phyloP scores from a whole-genome alignment of 1,139 yeast species.

The Trichomonascaceae sp. region DNA sequence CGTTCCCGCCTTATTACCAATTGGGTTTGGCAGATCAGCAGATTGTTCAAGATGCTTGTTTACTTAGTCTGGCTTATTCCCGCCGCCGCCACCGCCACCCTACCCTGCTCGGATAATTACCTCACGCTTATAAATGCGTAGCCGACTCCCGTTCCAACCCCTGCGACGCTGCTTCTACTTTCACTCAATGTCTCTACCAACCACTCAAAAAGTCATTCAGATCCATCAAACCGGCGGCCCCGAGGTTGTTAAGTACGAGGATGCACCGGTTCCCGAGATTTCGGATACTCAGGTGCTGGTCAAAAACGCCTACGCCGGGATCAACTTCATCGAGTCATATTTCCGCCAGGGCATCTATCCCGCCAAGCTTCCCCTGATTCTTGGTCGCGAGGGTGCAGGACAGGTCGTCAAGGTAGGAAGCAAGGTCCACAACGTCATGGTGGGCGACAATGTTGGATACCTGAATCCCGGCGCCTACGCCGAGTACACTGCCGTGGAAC shows the following conservation, averaged over 20 bases:
- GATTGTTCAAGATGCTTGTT: no score
- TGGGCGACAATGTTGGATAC: conserved; percentile 67
- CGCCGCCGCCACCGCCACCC: no score
- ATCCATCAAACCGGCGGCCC: conserved; percentile 46
- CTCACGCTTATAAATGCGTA: no score
- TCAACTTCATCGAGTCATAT: conserved; percentile 73
- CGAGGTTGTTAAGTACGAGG: conserved; percentile 38
- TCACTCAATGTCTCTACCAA: conserved; percentile 37
- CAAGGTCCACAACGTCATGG: conserved; percentile 39
- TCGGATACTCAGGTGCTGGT: conserved; percentile 45
- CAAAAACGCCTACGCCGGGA: conserved; percentile 61
- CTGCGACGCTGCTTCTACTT: no score
- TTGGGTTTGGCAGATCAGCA: no score
- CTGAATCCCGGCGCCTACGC: conserved; percentile 42
- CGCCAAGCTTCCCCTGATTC: conserved; percentile 39
- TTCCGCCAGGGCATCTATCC: conserved; percentile 71
- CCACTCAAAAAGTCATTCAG: conserved; percentile 44
- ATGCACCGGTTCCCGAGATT: conserved; percentile 46
- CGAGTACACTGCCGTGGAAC: conserved; percentile 42
- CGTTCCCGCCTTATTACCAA: no score
- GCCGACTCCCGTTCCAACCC: no score
- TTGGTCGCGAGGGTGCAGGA: conserved; percentile 85
- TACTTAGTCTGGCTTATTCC: no score
- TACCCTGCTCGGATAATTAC: no score
- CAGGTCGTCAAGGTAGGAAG: conserved; percentile 55